Conservation (phyloP, 495 filamentous ascomycete genomes). For the Aspergillus funiculosus region DNA sequence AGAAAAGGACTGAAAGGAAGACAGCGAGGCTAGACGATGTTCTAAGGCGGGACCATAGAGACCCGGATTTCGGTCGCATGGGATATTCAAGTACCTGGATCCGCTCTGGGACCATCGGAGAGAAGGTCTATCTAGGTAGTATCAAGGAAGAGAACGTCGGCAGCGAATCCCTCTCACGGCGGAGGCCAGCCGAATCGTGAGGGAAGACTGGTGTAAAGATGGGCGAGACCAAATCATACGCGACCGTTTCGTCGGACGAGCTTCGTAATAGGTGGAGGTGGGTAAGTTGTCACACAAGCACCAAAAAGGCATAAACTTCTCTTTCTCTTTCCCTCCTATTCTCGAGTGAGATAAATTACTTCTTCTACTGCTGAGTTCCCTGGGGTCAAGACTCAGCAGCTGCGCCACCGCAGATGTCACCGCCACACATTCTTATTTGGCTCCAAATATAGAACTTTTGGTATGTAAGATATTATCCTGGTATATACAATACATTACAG, state of each 20-base stretch:
- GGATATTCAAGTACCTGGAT: conserved; percentile 14
- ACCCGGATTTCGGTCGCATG: conserved; percentile 58
- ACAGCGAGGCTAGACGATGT: conserved; percentile 55
- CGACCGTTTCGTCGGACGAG: neutral
- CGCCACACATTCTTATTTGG: conserved; percentile 1
- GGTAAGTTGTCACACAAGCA: too few species aligned
- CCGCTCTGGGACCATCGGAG: neutral
- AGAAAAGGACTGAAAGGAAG: conserved; percentile 50
- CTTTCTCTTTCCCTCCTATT: too few species aligned
- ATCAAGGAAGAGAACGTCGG: neutral
- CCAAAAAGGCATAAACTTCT: too few species aligned
- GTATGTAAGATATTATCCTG: too few species aligned
- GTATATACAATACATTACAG: neutral
- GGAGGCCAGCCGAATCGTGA: conserved; percentile 15
- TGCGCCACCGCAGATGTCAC: conserved; percentile 1
- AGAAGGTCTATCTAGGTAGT: neutral
- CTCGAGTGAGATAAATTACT: too few species aligned
- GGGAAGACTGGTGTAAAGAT: neutral
- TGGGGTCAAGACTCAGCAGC: too few species aligned
- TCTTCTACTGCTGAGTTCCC: too few species aligned
- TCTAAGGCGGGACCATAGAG: conserved; percentile 62
- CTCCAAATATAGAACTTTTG: neutral
- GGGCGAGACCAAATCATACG: conserved; percentile 7
- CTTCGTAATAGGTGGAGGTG: too few species aligned
- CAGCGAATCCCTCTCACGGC: conserved; percentile 7